Percentiles rank a stretch among this genome's conserved stretches.
Evolutionary conservation across 768 basidiomycete species (phyloP).

Genomic region (Inosperma sp.): DNA sequence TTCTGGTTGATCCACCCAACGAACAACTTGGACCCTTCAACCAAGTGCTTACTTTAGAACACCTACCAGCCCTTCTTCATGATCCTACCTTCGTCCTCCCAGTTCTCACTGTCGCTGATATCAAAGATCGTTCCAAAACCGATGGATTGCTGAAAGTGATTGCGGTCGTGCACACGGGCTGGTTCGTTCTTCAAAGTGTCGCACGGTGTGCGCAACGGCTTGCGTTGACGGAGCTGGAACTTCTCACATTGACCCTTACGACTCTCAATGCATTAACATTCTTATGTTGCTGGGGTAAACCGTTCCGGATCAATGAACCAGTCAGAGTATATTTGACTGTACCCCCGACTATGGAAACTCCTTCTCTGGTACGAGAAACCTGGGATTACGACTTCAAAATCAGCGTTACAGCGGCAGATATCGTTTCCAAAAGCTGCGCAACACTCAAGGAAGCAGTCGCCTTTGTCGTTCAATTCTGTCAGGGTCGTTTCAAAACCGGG

Average conservation of each 20-base stretch:
- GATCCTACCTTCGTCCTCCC: conserved; percentile 15
- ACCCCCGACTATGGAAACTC: too few species aligned
- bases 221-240: conserved; percentile 29
- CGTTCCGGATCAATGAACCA: conserved; percentile 13
- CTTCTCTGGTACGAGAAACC: too few species aligned
- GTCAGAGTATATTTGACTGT: conserved; percentile 6
- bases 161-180: conserved; percentile 27
- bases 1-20: too few species aligned
- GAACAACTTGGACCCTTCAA: too few species aligned
- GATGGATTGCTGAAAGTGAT: conserved; percentile 28
- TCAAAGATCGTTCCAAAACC: conserved; percentile 30
- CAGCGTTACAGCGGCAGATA: too few species aligned
- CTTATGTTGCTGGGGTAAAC: conserved; percentile 33
- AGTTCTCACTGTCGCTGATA: conserved; percentile 13
- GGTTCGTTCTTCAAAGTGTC: conserved; percentile 29
- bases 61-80: too few species aligned
- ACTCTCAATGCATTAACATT: conserved; percentile 26
- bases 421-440: too few species aligned
- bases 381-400: too few species aligned
- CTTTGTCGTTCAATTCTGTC: too few species aligned
- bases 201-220: conserved; percentile 20
- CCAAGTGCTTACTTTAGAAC: too few species aligned
- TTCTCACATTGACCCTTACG: conserved; percentile 29
- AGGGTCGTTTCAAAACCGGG: too few species aligned
- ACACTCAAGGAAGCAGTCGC: too few species aligned